Evolutionary conservation across 495 filamentous ascomycete species (phyloP), one percentile per base, ranked within the genome.

Genomic region (Penicillium verhagenii): DNA sequence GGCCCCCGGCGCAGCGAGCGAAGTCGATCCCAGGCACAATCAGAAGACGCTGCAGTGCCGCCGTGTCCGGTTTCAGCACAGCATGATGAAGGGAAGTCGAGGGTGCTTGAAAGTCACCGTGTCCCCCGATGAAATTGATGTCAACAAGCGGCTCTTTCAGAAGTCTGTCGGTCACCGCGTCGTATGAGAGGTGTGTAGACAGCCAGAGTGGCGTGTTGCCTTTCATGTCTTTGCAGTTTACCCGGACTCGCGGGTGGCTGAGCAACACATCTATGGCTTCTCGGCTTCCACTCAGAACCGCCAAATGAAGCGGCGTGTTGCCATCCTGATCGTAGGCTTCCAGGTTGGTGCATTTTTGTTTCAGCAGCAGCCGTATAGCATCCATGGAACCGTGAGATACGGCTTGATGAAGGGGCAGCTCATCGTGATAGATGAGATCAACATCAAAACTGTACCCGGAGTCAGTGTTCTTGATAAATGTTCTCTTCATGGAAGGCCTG

Each of bases 131-230:
- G 23, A 52, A 47, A 46, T 55, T 59, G n/a, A 59, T n/a, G 11
- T 55, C 16, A n/a, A 59, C 50, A 2, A 24, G 21, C 52, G 33
- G 31, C 31, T 50, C 33, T 25, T 26, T 20, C 6, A 58, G 44
- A 19, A 59, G 35, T 43, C 47, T 52, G 21, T 52, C 37, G 24
- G 47, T 55, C 16, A 52, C 51, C 16, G 40, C 43, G 18, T 56
- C 20, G 43, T 6, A 50, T 19, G 21, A 55, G 26, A 42, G 43
- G 43, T 51, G 26, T 52, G 33, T 55, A 33, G 52, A 54, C 14
- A 59, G 16, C 52, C 21, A 59, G 35, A 59, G 47, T 8, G 48
- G 52, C 42, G 52, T 59, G 39, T 59, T 59, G 1, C 52, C 37
- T 39, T 52, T 2, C 26, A 45, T 49, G 11, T 54, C 53, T 49